Conservation (phyloP, 768 basidiomycete species). For the Xanthoconium stramineum region DNA sequence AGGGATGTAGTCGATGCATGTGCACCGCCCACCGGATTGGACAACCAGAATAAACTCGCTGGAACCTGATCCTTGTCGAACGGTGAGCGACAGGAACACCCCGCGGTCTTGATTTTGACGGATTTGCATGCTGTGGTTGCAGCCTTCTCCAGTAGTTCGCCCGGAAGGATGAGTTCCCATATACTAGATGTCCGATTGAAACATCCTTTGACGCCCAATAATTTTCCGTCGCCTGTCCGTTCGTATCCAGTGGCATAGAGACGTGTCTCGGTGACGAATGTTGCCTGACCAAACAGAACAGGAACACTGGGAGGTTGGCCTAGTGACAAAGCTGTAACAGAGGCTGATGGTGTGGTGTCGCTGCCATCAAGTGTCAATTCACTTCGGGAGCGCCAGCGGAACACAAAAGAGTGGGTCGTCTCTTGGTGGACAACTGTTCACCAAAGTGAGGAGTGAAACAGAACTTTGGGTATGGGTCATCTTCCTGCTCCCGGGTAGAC, state of each 20-base stretch:
- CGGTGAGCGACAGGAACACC: constrained; percentile 58
- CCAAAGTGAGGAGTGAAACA: constrained; percentile 60
- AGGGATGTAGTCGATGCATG: constrained; percentile 57
- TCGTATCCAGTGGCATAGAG: constrained; percentile 65
- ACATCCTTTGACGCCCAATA: constrained; percentile 59
- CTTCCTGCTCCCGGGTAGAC: constrained; percentile 17
- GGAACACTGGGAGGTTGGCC: constrained; percentile 10
- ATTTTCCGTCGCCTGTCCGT: constrained; percentile 50
- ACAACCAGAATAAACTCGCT: constrained; percentile 47
- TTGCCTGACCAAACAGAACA: constrained; percentile 53
- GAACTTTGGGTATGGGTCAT: constrained; percentile 40
- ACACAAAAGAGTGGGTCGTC: constrained; percentile 52
- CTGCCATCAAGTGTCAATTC: neutral
- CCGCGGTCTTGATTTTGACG: constrained; percentile 35
- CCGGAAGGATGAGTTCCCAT: constrained; percentile 44
- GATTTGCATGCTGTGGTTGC: constrained; percentile 19
- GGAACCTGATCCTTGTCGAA: constrained; percentile 20
- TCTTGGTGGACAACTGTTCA: constrained; percentile 54
- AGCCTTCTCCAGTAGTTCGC: constrained; percentile 1
- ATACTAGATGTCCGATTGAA: constrained; percentile 57
- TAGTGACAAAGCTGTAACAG: constrained; percentile 10
- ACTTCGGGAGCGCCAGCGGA: constrained; percentile 39
- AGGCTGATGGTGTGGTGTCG: constrained; percentile 5
- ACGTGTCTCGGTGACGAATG: constrained; percentile 42
- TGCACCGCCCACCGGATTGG: constrained; percentile 52